A percentile compares a stretch with the other conserved stretches of the same genome.
Conservation (phyloP, 768 basidiomycete species). For the Podaxis carcinomalis region DNA sequence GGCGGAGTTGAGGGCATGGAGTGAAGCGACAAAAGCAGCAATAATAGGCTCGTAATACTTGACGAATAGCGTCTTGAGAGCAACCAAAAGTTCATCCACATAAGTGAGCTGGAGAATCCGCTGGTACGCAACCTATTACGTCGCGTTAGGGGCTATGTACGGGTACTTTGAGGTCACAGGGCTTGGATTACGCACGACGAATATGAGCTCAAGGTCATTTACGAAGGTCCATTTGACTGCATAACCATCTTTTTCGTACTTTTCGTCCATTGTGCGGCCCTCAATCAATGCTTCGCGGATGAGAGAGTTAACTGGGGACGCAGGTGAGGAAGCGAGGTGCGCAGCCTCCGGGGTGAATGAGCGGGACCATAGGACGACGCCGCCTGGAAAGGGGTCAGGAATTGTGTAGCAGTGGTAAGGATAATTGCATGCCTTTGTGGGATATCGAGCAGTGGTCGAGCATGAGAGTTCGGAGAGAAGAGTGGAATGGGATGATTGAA, state of each 20-base stretch:
- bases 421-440: conserved; percentile 63
- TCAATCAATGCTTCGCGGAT: conserved; percentile 91
- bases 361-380: conserved; percentile 90
- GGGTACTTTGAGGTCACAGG: not conserved
- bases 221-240: conserved; percentile 92
- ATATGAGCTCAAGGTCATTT: conserved; percentile 94
- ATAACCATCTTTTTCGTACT: conserved; percentile 92
- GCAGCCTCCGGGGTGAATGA: conserved; percentile 90
- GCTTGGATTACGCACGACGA: conserved; percentile 63
- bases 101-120: conserved; percentile 94
- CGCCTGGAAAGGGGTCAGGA: conserved; percentile 48
- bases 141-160: not conserved
- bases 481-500: not conserved
- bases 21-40: conserved; percentile 75
- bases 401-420: not conserved
- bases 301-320: conserved; percentile 84
- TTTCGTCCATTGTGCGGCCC: conserved; percentile 74
- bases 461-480: conserved; percentile 39
- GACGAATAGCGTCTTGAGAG: conserved; percentile 81
- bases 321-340: conserved; percentile 59
- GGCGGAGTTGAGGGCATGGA: conserved; percentile 56
- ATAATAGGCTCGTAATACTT: conserved; percentile 85
- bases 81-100: conserved; percentile 79
- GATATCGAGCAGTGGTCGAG: conserved; percentile 95
- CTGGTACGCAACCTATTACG: conserved; percentile 84